Evolutionary conservation across 345 rosid genomes (phyloP).

Genomic region (Aquilaria sinensis): DNA sequence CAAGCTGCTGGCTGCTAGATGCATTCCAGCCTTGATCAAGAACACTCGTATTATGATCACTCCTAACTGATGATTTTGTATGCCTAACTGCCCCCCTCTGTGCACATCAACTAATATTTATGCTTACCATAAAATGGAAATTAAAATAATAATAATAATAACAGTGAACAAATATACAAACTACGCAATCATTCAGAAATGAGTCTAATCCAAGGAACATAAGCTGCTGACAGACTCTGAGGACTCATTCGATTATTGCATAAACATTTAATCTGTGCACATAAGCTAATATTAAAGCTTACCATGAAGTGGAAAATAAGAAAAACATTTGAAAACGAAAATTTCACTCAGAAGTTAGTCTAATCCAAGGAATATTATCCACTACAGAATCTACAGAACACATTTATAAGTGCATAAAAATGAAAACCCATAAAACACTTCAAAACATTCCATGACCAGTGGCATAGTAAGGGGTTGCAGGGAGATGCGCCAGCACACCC

Average conservation of each 20-base stretch:
- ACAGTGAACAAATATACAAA: not conserved
- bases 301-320: not conserved
- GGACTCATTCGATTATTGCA: too few relatives aligned
- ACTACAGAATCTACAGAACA: too few relatives aligned
- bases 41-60: slow-evolving; percentile 30
- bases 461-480: too few relatives aligned
- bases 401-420: too few relatives aligned
- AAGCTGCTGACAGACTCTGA: too few relatives aligned
- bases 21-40: slow-evolving; percentile 29
- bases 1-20: slow-evolving; percentile 46
- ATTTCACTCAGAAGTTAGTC: not conserved
- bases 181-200: not conserved
- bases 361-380: too few relatives aligned
- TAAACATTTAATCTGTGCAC: too few relatives aligned
- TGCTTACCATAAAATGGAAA: not conserved
- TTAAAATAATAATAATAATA: slow-evolving; percentile 4
- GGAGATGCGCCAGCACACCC: too few relatives aligned
- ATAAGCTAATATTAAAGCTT: too few relatives aligned
- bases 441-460: too few relatives aligned
- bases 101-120: slow-evolving; percentile 11
- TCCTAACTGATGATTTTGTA: slow-evolving; percentile 25
- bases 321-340: not conserved
- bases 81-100: slow-evolving; percentile 46
- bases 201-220: not conserved
- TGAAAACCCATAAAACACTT: too few relatives aligned